Evolutionary conservation across 2,329 filamentous ascomycete genomes (phyloP), one percentile per base, ranked within the genome.

Genomic region (Aspergillus brasiliensis): DNA sequence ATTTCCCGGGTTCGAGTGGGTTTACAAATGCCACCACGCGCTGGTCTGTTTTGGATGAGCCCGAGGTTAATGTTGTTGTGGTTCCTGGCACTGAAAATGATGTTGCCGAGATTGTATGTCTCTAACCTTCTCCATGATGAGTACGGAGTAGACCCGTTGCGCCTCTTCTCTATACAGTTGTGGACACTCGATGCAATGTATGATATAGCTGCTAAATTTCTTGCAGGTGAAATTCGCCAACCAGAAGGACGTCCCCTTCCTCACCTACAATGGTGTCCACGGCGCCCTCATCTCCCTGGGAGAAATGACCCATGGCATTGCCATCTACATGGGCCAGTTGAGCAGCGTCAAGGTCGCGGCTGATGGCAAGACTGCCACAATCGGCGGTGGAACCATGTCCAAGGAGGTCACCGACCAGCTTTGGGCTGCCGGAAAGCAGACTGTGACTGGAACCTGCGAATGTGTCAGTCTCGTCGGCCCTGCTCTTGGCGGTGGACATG

Each of bases 401-500:
- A 82, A 83, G 60, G 66, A 72, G 1, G 72, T 86, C 52, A 81
- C 74, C 0, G 78, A 84, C 56, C 67, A 72, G 1, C 78, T 86
- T 3, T 85, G 82, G 82, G 75, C 68, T 0, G 77, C 75, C 0
- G 81, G 80, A 25, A 84, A 84, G 67, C 81, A 84, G 67, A 82
- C 60, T 73, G 81, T 82, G 1, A 82, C 80, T 8, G 82, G 82
- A 38, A 79, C 76, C 8, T 86, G 84, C 64, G 82, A 84, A 69
- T 85, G 83, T 61, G 78, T 80, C 27, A 77, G 81, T 54, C 67
- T 76, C 42, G 62, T 82, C 1, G 82, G 80, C 0, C 83, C 82
- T 0, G 82, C 75, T 0, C 78, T 88, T 0, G 85, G 86, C 2
- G 86, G 86, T 57, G 84, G 86, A 3, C 81, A 85, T 68, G 84